Conservation (phyloP, 1,284 basidiomycete species). For the Clitocybe nebularis region DNA sequence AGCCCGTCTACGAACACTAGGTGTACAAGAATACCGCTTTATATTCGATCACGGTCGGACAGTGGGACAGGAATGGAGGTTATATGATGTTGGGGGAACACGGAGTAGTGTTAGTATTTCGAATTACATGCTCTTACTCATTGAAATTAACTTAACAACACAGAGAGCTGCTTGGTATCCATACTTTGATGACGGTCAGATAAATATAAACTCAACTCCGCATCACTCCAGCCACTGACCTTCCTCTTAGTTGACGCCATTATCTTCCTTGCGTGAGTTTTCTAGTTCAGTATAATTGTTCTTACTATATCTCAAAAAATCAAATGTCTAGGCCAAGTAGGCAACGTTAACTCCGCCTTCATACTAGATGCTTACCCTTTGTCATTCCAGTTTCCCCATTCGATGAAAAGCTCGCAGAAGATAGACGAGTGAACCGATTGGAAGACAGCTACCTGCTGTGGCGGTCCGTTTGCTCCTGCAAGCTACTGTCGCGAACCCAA, state of each 20-base stretch:
- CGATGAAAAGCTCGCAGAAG: conserved; percentile 68
- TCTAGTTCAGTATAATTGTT: conserved; percentile 3
- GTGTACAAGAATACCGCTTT: conserved; percentile 71
- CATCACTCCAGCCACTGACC: conserved; percentile 3
- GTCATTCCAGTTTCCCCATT: conserved; percentile 57
- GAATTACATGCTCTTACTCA: conserved; percentile 8
- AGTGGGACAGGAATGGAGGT: conserved; percentile 54
- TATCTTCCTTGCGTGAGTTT: conserved; percentile 63
- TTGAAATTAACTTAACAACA: conserved; percentile 4
- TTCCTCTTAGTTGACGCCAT: conserved; percentile 51
- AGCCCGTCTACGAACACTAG: conserved; percentile 65
- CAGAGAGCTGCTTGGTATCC: conserved; percentile 70
- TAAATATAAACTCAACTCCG: conserved; percentile 3
- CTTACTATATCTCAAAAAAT: conserved; percentile 3
- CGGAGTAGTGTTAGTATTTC: conserved; percentile 51
- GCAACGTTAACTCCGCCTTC: conserved; percentile 3
- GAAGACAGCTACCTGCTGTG: conserved; percentile 73
- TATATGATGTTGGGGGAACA: conserved; percentile 75
- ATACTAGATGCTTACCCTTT: conserved; percentile 9
- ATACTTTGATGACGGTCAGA: conserved; percentile 61
- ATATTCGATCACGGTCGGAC: conserved; percentile 58
- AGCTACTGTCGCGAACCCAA: conserved; percentile 56
- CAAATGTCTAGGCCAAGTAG: conserved; percentile 23
- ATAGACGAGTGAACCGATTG: conserved; percentile 61
- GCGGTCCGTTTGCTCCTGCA: conserved; percentile 62